Percentiles rank a stretch among this genome's conserved stretches.
These are phyloP conservation scores for Globisporangium okanoganense DNA, from an alignment of 352 stramenopile genomes.

Conservation along the genomic window DNA sequence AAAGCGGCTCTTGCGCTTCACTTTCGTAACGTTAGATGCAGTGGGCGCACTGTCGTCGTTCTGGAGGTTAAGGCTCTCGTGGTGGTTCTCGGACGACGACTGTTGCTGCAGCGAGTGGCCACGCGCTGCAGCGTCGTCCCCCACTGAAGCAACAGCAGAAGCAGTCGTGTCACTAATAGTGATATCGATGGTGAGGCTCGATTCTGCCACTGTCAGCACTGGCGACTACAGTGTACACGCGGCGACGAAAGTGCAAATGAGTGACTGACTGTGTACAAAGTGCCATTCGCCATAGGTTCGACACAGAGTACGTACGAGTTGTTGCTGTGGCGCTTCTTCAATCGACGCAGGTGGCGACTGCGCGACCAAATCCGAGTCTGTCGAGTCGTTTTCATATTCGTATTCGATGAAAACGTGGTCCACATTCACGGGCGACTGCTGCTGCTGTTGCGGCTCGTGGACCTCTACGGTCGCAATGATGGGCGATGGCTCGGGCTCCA, in stretches of 20 bases:
- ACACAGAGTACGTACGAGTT: constrained; percentile 1
- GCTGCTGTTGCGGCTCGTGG: background rate
- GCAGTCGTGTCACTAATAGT: background rate
- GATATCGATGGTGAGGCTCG: constrained; percentile 2
- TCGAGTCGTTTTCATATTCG: constrained; percentile 1
- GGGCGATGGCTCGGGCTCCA: constrained; percentile 9
- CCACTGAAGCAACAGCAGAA: background rate
- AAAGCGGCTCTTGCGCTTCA: constrained; percentile 80
- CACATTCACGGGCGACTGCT: background rate
- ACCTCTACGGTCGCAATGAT: background rate
- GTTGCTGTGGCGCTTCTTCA: constrained; percentile 3
- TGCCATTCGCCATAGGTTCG: background rate
- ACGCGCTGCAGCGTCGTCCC: background rate
- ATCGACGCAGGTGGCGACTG: background rate
- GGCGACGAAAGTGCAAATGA: background rate
- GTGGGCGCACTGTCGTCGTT: background rate
- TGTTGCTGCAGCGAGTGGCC: background rate
- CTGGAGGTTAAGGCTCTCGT: background rate
- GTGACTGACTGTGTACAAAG: background rate
- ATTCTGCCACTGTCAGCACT: background rate
- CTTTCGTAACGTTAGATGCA: constrained; percentile 25
- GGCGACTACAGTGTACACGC: background rate
- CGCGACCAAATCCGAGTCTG: background rate
- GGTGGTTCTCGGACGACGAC: background rate
- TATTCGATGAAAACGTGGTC: constrained; percentile 10